Base-by-base conservation (phyloP, 257 asterid species). In the Nicotiana otophora region DNA sequence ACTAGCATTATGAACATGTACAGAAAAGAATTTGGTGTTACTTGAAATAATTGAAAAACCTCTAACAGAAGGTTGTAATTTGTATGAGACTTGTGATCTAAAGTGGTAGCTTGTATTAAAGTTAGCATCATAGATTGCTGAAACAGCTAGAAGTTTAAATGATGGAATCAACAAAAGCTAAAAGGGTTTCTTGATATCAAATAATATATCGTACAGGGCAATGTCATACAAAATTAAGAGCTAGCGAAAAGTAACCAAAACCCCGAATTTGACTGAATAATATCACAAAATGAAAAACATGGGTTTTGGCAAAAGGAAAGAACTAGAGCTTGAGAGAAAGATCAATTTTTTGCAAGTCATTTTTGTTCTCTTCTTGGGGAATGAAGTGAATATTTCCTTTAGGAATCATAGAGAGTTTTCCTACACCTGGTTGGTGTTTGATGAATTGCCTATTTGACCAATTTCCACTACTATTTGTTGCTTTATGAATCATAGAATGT, bases 291-390 rank as follows among this genome's bases (percentile, higher is more conserved):
- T 31, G 46, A 66, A 36, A 30, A 23, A n/a, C 48, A 42, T 36
- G 11, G 11, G 48, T 42, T 42, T 8, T 8, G 48, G 48, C 48
- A 42, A 14, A 31, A 67, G 51, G 20, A 70, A 8, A 2, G 12
- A 39, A 28, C 53, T 57, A 84, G 53, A 84, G 86, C 66, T 63
- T 69, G 81, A 84, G 86, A 30, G 86, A 84, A n/a, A 84, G 70
- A 23, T 84, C 86, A 60, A 84, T 81, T 54, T 84, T 79, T 58
- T 68, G 85, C 34, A 46, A 20, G 70, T 77, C 81, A 53, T 17
- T 81, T 17, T 76, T 64, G 65, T 66, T 58, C n/a, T 66, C 51
- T 31, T 42, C 10, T 34, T 70, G 54, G 26, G 20, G 26, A 4
- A 19, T 30, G 19, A 48, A 10, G 63, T 34, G 57, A 68, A 48